A percentile compares a stretch with the other conserved stretches of the same genome.
Conservation (phyloP, 805 yeast genomes). For the Myxozyma mucilagina region DNA sequence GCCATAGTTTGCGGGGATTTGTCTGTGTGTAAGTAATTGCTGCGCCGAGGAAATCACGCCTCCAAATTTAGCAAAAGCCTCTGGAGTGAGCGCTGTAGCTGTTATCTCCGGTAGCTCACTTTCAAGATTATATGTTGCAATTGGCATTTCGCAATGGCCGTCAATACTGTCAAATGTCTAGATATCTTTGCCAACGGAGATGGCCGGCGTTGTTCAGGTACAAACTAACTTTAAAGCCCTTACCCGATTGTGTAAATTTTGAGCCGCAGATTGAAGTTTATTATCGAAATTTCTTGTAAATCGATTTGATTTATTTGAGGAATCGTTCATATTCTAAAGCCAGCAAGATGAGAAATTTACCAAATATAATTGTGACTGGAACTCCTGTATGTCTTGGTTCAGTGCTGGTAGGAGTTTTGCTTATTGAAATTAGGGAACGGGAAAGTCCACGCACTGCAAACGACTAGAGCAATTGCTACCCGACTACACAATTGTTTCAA, state of each 20-base stretch:
- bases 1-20: slow-evolving; percentile 81
- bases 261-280: not conserved
- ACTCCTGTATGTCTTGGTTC: slow-evolving; percentile 62
- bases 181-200: too few species aligned
- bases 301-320: not conserved
- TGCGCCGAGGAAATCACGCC: slow-evolving; percentile 76
- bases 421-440: slow-evolving; percentile 54
- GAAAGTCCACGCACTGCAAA: slow-evolving; percentile 77
- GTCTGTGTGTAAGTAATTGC: slow-evolving; percentile 53
- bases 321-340: not conserved
- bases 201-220: not conserved
- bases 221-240: not conserved
- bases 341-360: slow-evolving; percentile 20
- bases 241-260: not conserved
- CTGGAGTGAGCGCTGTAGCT: slow-evolving; percentile 68
- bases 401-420: not conserved
- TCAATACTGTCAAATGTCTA: too few species aligned
- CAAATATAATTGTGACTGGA: slow-evolving; percentile 90
- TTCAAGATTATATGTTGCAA: slow-evolving; percentile 23
- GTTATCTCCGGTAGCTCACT: slow-evolving; percentile 32
- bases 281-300: not conserved
- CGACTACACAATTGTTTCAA: slow-evolving; percentile 56
- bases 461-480: slow-evolving; percentile 53
- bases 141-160: slow-evolving; percentile 12
- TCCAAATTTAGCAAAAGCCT: slow-evolving; percentile 67